Conservation (phyloP, 306 rosid species). For the Sindora glabra region DNA sequence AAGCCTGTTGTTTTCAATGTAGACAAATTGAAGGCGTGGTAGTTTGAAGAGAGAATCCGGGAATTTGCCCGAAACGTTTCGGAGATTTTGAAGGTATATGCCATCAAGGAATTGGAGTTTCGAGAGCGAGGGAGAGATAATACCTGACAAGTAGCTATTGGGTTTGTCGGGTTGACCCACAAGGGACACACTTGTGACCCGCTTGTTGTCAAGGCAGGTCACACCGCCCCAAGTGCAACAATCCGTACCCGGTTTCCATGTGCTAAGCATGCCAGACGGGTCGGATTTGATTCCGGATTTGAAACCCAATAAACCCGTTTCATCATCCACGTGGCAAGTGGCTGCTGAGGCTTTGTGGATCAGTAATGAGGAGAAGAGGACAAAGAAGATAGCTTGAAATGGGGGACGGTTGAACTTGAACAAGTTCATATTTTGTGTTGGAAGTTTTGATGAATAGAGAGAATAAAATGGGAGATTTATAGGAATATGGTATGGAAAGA, state of each 20-base stretch:
- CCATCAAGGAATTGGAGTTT: constrained; percentile 44
- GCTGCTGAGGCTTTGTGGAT: constrained; percentile 21
- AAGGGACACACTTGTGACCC: constrained; percentile 35
- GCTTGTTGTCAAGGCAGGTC: constrained; percentile 26
- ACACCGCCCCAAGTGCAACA: constrained; percentile 74
- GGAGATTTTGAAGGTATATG: constrained; percentile 46
- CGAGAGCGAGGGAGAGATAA: constrained; percentile 51
- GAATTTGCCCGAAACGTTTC: constrained; percentile 53
- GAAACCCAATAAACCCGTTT: constrained; percentile 57
- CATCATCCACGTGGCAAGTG: constrained; percentile 55
- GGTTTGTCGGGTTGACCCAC: constrained; percentile 31
- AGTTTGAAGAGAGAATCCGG: constrained; percentile 32
- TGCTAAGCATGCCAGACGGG: constrained; percentile 47
- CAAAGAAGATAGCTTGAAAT: too few relatives aligned
- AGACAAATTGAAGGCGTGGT: constrained; percentile 35
- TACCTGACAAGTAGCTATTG: constrained; percentile 35
- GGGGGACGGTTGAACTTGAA: too few relatives aligned
- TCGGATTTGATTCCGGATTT: constrained; percentile 66
- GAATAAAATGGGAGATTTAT: too few relatives aligned
- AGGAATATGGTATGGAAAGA: too few relatives aligned
- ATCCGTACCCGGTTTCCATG: constrained; percentile 56
- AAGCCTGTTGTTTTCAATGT: constrained; percentile 54
- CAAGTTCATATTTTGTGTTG: too few relatives aligned
- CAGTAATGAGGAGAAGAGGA: background rate
- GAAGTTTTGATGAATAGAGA: too few relatives aligned